Percentiles rank a stretch among this genome's conserved stretches.
phyloP scores from a whole-genome alignment of 2,329 filamentous ascomycete genomes.

The Ophiocordyceps unilateralis region DNA sequence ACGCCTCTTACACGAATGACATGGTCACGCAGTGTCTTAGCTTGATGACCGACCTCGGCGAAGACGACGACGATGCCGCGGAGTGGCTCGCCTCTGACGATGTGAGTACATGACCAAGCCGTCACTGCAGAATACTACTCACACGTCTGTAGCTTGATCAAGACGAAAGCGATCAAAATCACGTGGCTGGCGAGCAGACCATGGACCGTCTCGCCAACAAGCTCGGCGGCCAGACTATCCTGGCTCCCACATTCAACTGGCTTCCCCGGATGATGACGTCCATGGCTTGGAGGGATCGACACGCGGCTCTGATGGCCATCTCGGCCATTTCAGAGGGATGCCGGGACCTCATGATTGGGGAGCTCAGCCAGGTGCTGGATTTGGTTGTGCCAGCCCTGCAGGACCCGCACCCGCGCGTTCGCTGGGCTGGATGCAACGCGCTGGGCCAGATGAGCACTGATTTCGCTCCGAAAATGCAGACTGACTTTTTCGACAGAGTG shows the following conservation, averaged over 20 bases:
- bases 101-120: conserved; percentile 29
- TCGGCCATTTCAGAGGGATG: conserved; percentile 97
- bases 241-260: conserved; percentile 92
- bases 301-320: conserved; percentile 96
- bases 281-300: conserved; percentile 82
- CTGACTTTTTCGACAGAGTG: conserved; percentile 78
- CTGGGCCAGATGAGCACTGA: conserved; percentile 99
- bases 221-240: conserved; percentile 79
- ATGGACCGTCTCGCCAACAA: conserved; percentile 98
- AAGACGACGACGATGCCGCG: conserved; percentile 82
- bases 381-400: conserved; percentile 83
- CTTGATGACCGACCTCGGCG: conserved; percentile 91
- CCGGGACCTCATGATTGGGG: conserved; percentile 84
- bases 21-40: conserved; percentile 99
- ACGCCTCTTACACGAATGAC: conserved; percentile 75
- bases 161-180: conserved; percentile 92
- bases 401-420: conserved; percentile 81
- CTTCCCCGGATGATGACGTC: conserved; percentile 96
- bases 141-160: conserved; percentile 52
- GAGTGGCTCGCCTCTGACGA: conserved; percentile 93
- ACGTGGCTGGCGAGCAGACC: conserved; percentile 93
- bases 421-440: conserved; percentile 95
- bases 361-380: conserved; percentile 84
- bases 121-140: conserved; percentile 4
- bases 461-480: conserved; percentile 95